Percentiles rank a stretch among this genome's conserved stretches.
phyloP scores from a whole-genome alignment of 2,329 filamentous ascomycete genomes.

The Penicillium sp. region DNA sequence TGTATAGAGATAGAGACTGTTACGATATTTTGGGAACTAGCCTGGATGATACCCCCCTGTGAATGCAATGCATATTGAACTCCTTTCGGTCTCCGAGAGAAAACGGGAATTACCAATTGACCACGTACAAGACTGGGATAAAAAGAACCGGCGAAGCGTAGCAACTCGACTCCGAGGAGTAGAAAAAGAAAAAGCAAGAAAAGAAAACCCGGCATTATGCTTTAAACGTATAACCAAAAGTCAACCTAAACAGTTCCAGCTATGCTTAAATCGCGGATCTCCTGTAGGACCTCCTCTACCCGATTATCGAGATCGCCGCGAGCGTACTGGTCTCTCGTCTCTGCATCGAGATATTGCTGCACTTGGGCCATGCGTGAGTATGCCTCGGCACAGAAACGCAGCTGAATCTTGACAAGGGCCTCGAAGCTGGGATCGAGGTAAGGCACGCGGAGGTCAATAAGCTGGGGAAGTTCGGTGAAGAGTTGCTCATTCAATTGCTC shows the following conservation, averaged over 20 bases:
- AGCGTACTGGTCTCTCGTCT: conserved; percentile 94
- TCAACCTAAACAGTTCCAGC: conserved; percentile 60
- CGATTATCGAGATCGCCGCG: conserved; percentile 85
- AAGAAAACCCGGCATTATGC: conserved; percentile 13
- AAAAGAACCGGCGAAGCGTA: neutral
- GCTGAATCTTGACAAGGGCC: conserved; percentile 96
- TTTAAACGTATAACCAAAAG: conserved; percentile 2
- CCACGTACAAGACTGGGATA: conserved; percentile 12
- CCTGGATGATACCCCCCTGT: conserved; percentile 32
- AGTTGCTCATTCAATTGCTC: conserved; percentile 97
- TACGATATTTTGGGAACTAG: neutral
- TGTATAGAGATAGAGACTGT: neutral
- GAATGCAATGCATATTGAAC: neutral
- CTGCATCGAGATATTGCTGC: conserved; percentile 94
- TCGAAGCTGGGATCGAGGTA: conserved; percentile 97
- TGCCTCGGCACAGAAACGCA: conserved; percentile 95
- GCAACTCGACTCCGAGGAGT: neutral
- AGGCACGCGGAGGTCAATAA: conserved; percentile 94
- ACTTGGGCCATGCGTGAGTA: conserved; percentile 99
- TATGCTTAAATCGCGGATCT: conserved; percentile 96
- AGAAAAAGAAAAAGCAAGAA: conserved; percentile 4
- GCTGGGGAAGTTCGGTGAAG: conserved; percentile 84
- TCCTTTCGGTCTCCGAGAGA: neutral
- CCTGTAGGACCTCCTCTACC: conserved; percentile 93
- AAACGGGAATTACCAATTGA: neutral